phyloP scores from a whole-genome alignment of 257 asterid genomes.

The Primulina huaijiensis region DNA sequence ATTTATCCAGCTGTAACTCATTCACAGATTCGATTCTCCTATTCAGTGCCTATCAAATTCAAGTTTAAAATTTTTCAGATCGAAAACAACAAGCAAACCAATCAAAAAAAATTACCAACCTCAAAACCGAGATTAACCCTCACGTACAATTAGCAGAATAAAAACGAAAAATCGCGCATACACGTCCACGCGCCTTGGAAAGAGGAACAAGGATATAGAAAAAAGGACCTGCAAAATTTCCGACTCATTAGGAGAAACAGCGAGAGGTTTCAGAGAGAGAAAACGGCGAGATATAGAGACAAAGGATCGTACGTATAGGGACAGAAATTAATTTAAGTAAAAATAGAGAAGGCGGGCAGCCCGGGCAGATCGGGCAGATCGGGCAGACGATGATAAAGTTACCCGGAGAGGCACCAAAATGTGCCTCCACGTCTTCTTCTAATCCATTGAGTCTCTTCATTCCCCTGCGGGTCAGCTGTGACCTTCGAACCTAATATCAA shows the following conservation, averaged over 20 bases:
- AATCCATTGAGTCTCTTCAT: not conserved
- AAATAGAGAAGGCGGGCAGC: conserved; percentile 6
- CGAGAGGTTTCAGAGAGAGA: conserved; percentile 12
- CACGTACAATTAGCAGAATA: not conserved
- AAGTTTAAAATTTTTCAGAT: conserved; percentile 22
- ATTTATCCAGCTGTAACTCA: conserved; percentile 13
- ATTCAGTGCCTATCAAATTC: conserved; percentile 29
- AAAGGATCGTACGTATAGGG: conserved; percentile 2
- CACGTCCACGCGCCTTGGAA: not conserved
- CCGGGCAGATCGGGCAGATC: conserved; percentile 9
- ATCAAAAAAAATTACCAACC: not conserved
- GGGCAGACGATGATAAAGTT: conserved; percentile 20
- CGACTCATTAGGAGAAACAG: conserved; percentile 16
- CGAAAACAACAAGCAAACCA: conserved; percentile 14
- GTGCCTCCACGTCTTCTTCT: not conserved
- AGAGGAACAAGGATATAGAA: not conserved
- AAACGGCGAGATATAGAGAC: conserved; percentile 1
- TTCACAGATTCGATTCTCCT: conserved; percentile 23
- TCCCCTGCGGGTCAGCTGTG: not conserved
- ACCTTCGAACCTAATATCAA: not conserved
- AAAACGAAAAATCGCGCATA: not conserved
- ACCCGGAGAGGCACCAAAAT: conserved; percentile 7
- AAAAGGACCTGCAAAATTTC: conserved; percentile 17
- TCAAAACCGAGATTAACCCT: not conserved
- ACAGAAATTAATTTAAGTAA: not conserved